A percentile compares a stretch with the other conserved stretches of the same genome.
phyloP scores from a whole-genome alignment of 164 flowering plant genomes.

The Tetrastigma voinierianum region DNA sequence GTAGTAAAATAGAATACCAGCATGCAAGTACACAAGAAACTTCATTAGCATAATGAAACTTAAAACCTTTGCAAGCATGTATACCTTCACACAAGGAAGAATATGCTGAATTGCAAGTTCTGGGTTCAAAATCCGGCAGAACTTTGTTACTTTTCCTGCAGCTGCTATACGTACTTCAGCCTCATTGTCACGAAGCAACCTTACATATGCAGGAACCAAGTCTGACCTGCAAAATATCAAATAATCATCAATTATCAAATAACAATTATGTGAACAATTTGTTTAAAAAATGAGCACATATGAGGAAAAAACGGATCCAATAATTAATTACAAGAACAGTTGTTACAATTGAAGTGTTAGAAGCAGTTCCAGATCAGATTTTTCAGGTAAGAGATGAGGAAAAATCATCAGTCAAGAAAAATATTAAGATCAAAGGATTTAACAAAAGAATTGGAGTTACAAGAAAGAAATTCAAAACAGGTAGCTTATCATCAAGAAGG shows the following conservation, averaged over 20 bases:
- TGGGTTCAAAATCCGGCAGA: constrained; percentile 80
- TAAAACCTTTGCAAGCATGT: constrained; percentile 2
- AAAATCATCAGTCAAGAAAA: background rate
- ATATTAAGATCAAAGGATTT: background rate
- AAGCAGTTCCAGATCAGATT: no score
- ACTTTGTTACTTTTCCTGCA: constrained; percentile 94
- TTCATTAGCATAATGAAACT: background rate
- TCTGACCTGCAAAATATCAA: constrained; percentile 60
- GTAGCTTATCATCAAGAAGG: background rate
- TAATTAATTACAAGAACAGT: no score
- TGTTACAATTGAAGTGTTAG: no score
- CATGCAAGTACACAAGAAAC: background rate
- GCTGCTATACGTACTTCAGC: constrained; percentile 99
- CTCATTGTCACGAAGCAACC: constrained; percentile 94
- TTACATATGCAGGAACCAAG: constrained; percentile 93
- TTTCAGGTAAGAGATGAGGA: background rate
- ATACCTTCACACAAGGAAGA: constrained; percentile 97
- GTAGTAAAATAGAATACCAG: background rate
- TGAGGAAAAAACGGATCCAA: background rate
- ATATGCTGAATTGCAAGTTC: constrained; percentile 93
- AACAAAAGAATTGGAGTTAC: background rate
- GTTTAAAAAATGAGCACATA: background rate
- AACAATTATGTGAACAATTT: no score
- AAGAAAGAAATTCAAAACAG: background rate
- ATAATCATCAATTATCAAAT: background rate